Percentiles rank a stretch among this genome's conserved stretches.
These are phyloP conservation scores for Cordyceps cicadae DNA, from an alignment of 2,329 filamentous ascomycete species.

Conservation along the genomic window DNA sequence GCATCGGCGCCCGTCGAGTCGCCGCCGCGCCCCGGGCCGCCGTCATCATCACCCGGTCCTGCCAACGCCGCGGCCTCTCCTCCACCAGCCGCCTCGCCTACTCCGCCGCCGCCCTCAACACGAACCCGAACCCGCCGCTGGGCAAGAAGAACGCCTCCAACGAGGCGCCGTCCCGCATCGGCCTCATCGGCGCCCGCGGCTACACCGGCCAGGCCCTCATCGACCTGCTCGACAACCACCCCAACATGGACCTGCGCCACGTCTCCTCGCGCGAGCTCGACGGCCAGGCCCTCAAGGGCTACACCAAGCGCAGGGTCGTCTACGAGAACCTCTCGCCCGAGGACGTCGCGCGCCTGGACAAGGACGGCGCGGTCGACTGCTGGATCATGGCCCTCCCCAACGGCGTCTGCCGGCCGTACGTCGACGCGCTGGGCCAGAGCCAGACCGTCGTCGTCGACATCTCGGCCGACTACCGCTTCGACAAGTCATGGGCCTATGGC, in stretches of 20 bases:
- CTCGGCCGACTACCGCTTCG: slow-evolving; percentile 94
- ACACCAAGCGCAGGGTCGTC: slow-evolving; percentile 81
- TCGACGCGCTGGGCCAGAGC: slow-evolving; percentile 69
- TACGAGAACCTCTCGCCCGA: slow-evolving; percentile 88
- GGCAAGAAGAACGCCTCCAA: slow-evolving; percentile 84
- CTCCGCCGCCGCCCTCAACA: slow-evolving; percentile 3
- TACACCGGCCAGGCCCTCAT: slow-evolving; percentile 92
- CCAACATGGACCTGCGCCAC: slow-evolving; percentile 79
- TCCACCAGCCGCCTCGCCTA: not conserved
- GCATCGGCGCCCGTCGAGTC: slow-evolving; percentile 1
- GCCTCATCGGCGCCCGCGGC: slow-evolving; percentile 82
- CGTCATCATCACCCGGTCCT: not conserved
- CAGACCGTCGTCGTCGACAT: slow-evolving; percentile 81
- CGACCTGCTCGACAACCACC: slow-evolving; percentile 77
- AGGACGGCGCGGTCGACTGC: slow-evolving; percentile 78
- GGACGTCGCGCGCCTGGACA: slow-evolving; percentile 77
- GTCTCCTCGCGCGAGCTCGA: slow-evolving; percentile 90
- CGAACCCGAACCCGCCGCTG: slow-evolving; percentile 72
- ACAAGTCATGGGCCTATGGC: slow-evolving; percentile 78
- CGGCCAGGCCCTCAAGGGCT: slow-evolving; percentile 80
- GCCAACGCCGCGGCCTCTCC: not conserved
- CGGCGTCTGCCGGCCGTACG: slow-evolving; percentile 85
- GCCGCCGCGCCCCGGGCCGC: not conserved
- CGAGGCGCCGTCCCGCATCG: slow-evolving; percentile 67
- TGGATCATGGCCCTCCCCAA: slow-evolving; percentile 98